Evolutionary conservation across 192 early-diverging fungal genomes (phyloP).

Genomic region (Dissophora globulifera): DNA sequence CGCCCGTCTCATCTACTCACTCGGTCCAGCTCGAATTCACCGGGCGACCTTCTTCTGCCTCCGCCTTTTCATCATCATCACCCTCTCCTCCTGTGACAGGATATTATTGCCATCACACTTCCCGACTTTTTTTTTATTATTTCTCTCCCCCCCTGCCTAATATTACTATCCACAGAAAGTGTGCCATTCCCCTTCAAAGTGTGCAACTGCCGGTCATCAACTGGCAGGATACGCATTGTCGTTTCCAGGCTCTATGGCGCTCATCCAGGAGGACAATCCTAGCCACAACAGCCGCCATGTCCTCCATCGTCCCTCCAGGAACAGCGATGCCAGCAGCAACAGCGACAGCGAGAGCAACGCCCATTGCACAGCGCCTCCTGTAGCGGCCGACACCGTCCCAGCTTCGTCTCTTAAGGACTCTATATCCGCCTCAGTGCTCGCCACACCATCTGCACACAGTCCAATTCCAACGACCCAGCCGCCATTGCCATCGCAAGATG

Average conservation of each 20-base stretch:
- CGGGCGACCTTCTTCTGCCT: no score
- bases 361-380: no score
- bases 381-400: neutral
- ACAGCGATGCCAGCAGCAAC: neutral
- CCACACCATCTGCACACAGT: neutral
- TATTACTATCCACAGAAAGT: no score
- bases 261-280: conserved; percentile 7
- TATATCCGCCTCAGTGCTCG: neutral
- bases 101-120: no score
- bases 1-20: no score
- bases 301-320: neutral
- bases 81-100: no score
- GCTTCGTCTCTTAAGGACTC: neutral
- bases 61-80: no score
- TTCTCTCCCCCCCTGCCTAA: no score
- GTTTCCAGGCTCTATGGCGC: conserved; percentile 12
- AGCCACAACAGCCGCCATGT: neutral
- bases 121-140: no score
- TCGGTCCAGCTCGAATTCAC: no score
- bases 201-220: neutral
- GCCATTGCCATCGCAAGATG: no score
- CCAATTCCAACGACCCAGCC: neutral
- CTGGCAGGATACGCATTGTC: conserved; percentile 1
- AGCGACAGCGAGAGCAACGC: neutral
- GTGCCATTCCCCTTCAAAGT: no score